Conservation (phyloP, 768 basidiomycete genomes). For the Roridomyces roridus region DNA sequence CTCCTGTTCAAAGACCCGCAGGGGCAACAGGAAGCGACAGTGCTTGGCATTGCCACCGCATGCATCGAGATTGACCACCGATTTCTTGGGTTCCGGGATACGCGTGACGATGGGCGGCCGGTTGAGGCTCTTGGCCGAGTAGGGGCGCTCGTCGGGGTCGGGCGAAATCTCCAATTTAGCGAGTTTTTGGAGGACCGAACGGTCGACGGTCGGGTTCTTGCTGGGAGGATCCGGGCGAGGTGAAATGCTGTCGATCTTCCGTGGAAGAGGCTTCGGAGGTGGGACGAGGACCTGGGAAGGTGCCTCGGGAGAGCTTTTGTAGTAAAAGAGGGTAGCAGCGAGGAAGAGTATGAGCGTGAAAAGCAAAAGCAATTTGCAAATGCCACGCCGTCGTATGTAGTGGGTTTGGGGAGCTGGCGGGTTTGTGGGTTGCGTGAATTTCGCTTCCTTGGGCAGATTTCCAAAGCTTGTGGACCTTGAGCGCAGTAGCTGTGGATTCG, state of each 20-base stretch:
- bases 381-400: not conserved
- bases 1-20: constrained; percentile 61
- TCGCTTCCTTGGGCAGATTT: not conserved
- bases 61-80: not conserved
- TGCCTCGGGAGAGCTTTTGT: no score
- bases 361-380: no score
- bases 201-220: constrained; percentile 30
- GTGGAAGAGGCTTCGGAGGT: not conserved
- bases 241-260: not conserved
- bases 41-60: constrained; percentile 13
- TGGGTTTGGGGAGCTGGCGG: not conserved
- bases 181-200: constrained; percentile 33
- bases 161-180: constrained; percentile 27
- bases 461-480: constrained; percentile 10
- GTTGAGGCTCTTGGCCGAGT: constrained; percentile 12
- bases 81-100: constrained; percentile 33
- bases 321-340: no score
- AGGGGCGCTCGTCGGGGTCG: constrained; percentile 24
- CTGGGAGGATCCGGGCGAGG: not conserved
- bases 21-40: constrained; percentile 56
- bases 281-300: not conserved
- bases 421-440: not conserved
- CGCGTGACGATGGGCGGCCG: constrained; percentile 43
- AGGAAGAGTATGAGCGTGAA: no score
- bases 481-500: not conserved